Evolutionary conservation across 2,329 filamentous ascomycete species (phyloP), one percentile per base, ranked within the genome.

Genomic region (Blumeria graminis): DNA sequence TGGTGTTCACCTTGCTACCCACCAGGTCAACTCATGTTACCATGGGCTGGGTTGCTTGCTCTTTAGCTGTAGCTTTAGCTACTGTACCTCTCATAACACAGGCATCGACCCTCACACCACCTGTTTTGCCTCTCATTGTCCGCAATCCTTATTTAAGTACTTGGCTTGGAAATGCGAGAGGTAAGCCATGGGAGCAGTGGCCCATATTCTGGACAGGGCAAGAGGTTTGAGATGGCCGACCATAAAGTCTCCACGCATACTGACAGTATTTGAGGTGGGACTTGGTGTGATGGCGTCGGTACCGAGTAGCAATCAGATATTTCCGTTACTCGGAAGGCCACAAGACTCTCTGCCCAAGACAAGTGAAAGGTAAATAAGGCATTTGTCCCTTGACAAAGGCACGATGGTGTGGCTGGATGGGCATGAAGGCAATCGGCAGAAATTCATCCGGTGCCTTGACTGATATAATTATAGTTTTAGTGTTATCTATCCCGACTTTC

Each of bases 131-230:
- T 8, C 67, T 80, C 57, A 70, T 76, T 57, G 77, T 80, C 32
- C 72, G 77, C 45, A 79, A 76, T 61, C 77, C 77, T 7, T 80
- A 80, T 61, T 65, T 80, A 57, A 79, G 75, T 64, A 72, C 75
- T 36, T 80, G 77, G 77, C 65, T 86, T 57, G 72, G 74, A 52
- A 75, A 77, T 67, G 84, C 86, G 43, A 76, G 87, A 61, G 76
- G 82, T 57, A 74, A 75, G 50, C 87, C 87, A 1, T 93, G 86
- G 86, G 76, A 79, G 56, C 76, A 78, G 69, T 94, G 87, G 87
- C 87, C 87, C 28, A 90, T 90, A 67, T 88, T 89, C 67, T 89
- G 81, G 74, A 85, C 82, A 6, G 84, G 84, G 36, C 73, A 80
- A 63, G 74, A 82, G 65, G 74, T 78, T 67, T 56, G 66, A 13